phyloP scores from a whole-genome alignment of 331 rosid species.

The Phaseolus coccineus region DNA sequence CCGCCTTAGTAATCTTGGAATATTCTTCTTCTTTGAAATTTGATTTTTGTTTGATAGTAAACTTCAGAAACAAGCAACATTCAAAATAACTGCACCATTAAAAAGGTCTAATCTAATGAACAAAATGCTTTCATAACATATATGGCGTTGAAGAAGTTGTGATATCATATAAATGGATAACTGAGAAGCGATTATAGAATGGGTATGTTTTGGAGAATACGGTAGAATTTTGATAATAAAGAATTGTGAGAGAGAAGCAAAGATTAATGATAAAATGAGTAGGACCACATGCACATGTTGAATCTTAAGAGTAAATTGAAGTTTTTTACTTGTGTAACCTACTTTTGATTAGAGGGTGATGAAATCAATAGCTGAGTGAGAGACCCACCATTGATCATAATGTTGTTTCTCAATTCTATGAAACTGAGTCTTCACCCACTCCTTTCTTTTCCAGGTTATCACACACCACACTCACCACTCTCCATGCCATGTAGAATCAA shows the following conservation, averaged over 20 bases:
- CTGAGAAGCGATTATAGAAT: not conserved
- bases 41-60: slow-evolving; percentile 36
- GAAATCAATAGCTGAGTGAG: slow-evolving; percentile 41
- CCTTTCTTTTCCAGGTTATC: slow-evolving; percentile 52
- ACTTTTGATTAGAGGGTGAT: slow-evolving; percentile 49
- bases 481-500: slow-evolving; percentile 35
- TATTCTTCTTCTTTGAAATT: slow-evolving; percentile 38
- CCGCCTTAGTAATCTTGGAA: slow-evolving; percentile 29
- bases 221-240: not conserved
- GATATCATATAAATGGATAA: not conserved
- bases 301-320: slow-evolving; percentile 53
- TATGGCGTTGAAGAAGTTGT: slow-evolving; percentile 6
- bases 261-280: slow-evolving; percentile 13
- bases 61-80: not conserved
- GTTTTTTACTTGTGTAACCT: slow-evolving; percentile 46
- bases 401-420: slow-evolving; percentile 48
- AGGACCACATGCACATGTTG: slow-evolving; percentile 42
- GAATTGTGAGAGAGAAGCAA: not conserved
- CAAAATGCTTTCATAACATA: slow-evolving; percentile 27
- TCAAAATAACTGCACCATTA: slow-evolving; percentile 20
- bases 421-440: slow-evolving; percentile 54
- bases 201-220: slow-evolving; percentile 7
- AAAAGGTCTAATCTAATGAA: not conserved
- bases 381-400: slow-evolving; percentile 68
- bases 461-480: slow-evolving; percentile 39